Evolutionary conservation across 768 basidiomycete species (phyloP), one percentile per base, ranked within the genome.

Genomic region (Suillus spraguei): DNA sequence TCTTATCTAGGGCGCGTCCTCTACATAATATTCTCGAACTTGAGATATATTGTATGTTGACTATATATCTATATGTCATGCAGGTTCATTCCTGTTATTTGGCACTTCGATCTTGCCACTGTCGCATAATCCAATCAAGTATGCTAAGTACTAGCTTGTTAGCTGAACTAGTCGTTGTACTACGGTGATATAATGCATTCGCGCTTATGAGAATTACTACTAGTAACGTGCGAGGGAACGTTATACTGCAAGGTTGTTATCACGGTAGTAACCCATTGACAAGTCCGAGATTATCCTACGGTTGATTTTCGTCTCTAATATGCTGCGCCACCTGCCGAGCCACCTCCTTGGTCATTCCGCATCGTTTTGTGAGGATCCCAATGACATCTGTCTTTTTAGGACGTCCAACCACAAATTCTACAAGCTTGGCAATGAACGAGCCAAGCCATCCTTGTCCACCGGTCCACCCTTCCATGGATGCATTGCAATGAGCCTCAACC

Each of bases 361-460:
- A 76, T 16, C 74, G 75, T n/a, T 61, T 22, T 22, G 59, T 68
- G 60, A 74, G 64, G 24, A 71, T 60, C 58, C 65, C 65, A 61
- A 71, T 3, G 5, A 71, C 35, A 6, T 72, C 64, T 54, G 28
- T 68, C 60, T 54, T 63, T 32, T 64, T 69, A 5, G 73, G 73
- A 33, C 32, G 63, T 59, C 2, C 64, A 41, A 62, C 50, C 50
- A 74, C 62, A 17, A 76, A 62, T 36, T 59, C 60, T 54, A 13
- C 52, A 62, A 72, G 59, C 16, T 58, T 61, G 44, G 13, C 46
- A 41, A 52, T 61, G 16, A 72, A 7, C 61, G 54, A 68, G 5
- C 36, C 61, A 44, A 72, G 47, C 74, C 71, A 74, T 49, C 47
- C 3, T 13, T 59, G n/a, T 1, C 63, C 13, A 24, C 72, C 74